phyloP scores from a whole-genome alignment of 1,284 basidiomycete genomes.

The Irpex lacteus region DNA sequence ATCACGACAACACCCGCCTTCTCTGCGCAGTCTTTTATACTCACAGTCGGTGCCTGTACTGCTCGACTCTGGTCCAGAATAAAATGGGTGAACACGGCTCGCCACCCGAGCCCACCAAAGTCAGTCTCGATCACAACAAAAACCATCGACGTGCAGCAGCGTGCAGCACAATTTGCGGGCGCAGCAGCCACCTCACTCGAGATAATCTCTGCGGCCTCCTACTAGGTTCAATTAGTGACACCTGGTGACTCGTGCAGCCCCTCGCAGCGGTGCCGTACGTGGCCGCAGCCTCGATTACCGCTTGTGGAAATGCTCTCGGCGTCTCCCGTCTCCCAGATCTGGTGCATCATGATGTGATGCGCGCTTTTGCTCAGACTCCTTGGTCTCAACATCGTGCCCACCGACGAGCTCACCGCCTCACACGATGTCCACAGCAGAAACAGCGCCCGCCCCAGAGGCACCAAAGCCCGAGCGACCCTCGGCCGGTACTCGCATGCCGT shows the following conservation, averaged over 20 bases:
- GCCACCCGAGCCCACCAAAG: too few species aligned
- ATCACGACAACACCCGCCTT: neutral
- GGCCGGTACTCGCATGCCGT: conserved; percentile 49
- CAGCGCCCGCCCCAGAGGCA: conserved; percentile 30
- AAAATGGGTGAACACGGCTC: too few species aligned
- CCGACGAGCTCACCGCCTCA: conserved; percentile 15
- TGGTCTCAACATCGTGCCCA: conserved; percentile 3
- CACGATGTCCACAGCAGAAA: conserved; percentile 29
- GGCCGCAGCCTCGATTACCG: neutral
- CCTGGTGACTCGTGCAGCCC: too few species aligned
- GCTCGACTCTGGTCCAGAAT: neutral
- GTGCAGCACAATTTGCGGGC: too few species aligned
- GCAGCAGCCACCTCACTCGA: too few species aligned
- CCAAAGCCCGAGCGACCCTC: conserved; percentile 39
- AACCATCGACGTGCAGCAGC: too few species aligned
- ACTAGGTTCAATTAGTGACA: too few species aligned
- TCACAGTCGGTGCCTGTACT: neutral
- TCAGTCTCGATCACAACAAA: too few species aligned
- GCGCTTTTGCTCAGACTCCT: neutral
- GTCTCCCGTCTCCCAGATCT: neutral
- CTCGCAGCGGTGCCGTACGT: neutral
- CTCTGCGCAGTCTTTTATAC: too few species aligned
- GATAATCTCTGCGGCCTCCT: too few species aligned
- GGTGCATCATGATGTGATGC: neutral
- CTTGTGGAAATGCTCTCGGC: neutral